Evolutionary conservation across 345 rosid genomes (phyloP).

Genomic region (Conringia planisiliqua): DNA sequence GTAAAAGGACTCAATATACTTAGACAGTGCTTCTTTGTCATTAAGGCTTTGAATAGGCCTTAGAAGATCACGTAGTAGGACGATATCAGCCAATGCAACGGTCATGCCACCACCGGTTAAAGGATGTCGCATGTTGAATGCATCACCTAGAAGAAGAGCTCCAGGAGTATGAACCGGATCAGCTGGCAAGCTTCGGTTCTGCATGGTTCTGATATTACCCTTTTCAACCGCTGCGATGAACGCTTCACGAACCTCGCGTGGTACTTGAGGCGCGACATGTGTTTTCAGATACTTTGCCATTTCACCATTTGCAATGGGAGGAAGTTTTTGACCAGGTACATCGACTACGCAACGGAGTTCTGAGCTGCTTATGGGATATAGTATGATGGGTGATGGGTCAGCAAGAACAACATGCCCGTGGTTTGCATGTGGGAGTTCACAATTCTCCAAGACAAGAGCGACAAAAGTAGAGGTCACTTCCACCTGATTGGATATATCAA

Average conservation of each 20-base stretch:
- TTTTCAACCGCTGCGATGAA: slow-evolving; percentile 46
- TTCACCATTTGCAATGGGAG: slow-evolving; percentile 64
- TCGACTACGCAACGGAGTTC: slow-evolving; percentile 73
- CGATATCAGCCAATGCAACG: slow-evolving; percentile 51
- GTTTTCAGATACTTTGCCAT: slow-evolving; percentile 59
- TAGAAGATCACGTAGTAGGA: slow-evolving; percentile 45
- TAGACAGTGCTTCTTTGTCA: slow-evolving; percentile 39
- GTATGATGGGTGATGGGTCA: slow-evolving; percentile 57
- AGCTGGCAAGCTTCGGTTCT: slow-evolving; percentile 53
- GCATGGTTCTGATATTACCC: slow-evolving; percentile 51
- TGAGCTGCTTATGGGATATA: slow-evolving; percentile 57
- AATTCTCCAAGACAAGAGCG: slow-evolving; percentile 61
- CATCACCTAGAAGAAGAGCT: slow-evolving; percentile 54
- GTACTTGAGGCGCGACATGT: slow-evolving; percentile 52
- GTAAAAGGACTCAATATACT: slow-evolving; percentile 51
- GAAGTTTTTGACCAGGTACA: slow-evolving; percentile 56
- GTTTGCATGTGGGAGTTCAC: slow-evolving; percentile 51
- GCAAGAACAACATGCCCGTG: slow-evolving; percentile 53
- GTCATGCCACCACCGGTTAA: slow-evolving; percentile 66
- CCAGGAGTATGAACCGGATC: slow-evolving; percentile 48
- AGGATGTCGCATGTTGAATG: slow-evolving; percentile 62
- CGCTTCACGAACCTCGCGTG: slow-evolving; percentile 33
- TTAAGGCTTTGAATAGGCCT: slow-evolving; percentile 38
- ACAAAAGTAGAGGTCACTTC: slow-evolving; percentile 57
- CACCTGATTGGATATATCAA: slow-evolving; percentile 37